These are phyloP conservation scores for Panicum virgatum DNA, from an alignment of 202 grass and related monocot genomes.

Conservation along the genomic window DNA sequence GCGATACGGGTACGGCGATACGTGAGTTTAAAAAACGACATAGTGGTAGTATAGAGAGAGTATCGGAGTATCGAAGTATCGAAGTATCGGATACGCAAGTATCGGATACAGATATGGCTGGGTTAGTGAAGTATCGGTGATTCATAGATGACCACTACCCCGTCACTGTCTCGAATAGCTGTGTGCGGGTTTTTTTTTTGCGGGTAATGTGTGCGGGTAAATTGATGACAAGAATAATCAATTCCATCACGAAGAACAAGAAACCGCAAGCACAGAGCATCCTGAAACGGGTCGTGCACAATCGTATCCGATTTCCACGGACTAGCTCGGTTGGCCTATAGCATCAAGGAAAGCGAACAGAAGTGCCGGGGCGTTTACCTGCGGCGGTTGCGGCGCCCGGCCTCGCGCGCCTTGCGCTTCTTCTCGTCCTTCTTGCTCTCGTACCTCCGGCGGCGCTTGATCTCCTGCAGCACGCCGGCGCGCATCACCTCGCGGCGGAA, in stretches of 20 bases:
- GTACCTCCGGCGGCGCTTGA: conserved; percentile 77
- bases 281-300: not conserved
- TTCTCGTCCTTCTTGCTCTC: conserved; percentile 79
- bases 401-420: conserved; percentile 80
- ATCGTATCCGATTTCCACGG: not conserved
- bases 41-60: too few species aligned
- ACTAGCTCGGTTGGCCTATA: not conserved
- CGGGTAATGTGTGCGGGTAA: too few species aligned
- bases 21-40: too few species aligned
- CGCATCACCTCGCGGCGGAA: conserved; percentile 85
- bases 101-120: too few species aligned
- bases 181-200: too few species aligned
- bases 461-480: conserved; percentile 75
- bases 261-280: not conserved
- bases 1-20: too few species aligned
- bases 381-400: conserved; percentile 66
- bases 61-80: too few species aligned
- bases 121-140: too few species aligned
- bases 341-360: not conserved
- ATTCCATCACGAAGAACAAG: not conserved
- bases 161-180: not conserved
- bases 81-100: too few species aligned
- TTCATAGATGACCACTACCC: too few species aligned
- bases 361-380: conserved; percentile 40
- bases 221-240: not conserved